Evolutionary conservation across 345 rosid species (phyloP).

Genomic region (Heritiera fomes): DNA sequence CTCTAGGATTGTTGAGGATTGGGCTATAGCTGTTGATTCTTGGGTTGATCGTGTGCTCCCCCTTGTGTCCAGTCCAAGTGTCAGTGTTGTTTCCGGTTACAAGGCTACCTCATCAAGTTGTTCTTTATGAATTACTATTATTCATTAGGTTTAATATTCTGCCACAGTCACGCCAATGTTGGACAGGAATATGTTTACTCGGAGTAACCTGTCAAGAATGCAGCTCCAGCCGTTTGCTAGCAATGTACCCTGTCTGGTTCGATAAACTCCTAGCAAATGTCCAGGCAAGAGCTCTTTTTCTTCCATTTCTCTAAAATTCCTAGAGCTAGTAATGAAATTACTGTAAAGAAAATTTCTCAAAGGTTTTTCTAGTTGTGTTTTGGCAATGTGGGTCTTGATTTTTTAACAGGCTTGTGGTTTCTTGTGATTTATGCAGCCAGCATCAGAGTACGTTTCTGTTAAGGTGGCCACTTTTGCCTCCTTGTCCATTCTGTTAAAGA

Average conservation of each 20-base stretch:
- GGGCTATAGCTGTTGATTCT: no score
- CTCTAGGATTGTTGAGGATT: no score
- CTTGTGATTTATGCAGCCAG: slow-evolving; percentile 8
- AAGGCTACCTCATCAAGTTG: no score
- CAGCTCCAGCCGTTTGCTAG: slow-evolving; percentile 11
- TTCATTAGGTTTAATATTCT: background rate
- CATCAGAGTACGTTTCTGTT: slow-evolving; percentile 16
- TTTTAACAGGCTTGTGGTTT: no score
- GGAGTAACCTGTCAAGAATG: slow-evolving; percentile 15
- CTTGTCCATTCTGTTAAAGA: slow-evolving; percentile 4
- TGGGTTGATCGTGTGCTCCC: background rate
- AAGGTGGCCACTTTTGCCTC: slow-evolving; percentile 20
- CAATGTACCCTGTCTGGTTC: slow-evolving; percentile 10
- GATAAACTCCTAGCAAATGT: slow-evolving; percentile 2
- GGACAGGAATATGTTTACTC: slow-evolving; percentile 15
- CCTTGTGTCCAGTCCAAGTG: slow-evolving; percentile 17
- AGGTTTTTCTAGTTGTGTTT: background rate
- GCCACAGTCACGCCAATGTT: slow-evolving; percentile 1
- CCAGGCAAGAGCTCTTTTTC: slow-evolving; percentile 13
- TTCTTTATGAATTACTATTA: no score
- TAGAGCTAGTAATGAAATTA: no score
- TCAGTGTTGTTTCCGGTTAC: background rate
- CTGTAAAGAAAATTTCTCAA: background rate
- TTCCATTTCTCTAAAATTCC: background rate
- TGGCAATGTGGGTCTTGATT: background rate